Evolutionary conservation across 441 rosid species (phyloP).

Genomic region (Macaranga tanarius): DNA sequence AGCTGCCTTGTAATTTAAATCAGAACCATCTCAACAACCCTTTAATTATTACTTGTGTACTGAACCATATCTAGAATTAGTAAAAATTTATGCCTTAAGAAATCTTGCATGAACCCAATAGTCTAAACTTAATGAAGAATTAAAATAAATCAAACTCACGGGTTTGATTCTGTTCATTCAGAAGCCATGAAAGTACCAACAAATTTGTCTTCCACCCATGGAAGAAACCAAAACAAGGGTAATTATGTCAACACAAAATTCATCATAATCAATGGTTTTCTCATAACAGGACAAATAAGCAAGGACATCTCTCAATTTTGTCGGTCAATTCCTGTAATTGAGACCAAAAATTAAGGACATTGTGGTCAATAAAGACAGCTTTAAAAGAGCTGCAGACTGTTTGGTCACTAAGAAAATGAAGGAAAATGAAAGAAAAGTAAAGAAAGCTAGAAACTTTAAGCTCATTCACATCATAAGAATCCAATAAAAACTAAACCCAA

Average conservation of each 20-base stretch:
- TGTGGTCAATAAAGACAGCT: not conserved
- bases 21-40: not conserved
- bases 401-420: conserved; percentile 21
- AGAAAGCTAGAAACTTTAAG: not conserved
- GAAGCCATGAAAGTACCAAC: conserved; percentile 19
- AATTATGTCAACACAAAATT: conserved; percentile 9
- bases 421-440: not conserved
- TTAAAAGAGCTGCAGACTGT: not conserved
- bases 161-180: conserved; percentile 45
- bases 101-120: not conserved
- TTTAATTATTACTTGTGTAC: not conserved
- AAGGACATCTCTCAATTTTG: not conserved
- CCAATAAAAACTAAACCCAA: not conserved
- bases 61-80: not conserved
- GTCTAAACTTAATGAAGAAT: too few species aligned
- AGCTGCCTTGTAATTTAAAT: not conserved
- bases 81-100: not conserved
- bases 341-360: conserved; percentile 1
- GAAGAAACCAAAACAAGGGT: conserved; percentile 13
- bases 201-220: conserved; percentile 1
- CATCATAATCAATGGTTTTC: not conserved
- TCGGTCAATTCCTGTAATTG: conserved; percentile 11
- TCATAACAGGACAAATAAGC: conserved; percentile 23
- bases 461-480: not conserved
- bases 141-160: conserved; percentile 31